Conservation (phyloP, 768 basidiomycete species). For the Lentinula aciculospora region DNA sequence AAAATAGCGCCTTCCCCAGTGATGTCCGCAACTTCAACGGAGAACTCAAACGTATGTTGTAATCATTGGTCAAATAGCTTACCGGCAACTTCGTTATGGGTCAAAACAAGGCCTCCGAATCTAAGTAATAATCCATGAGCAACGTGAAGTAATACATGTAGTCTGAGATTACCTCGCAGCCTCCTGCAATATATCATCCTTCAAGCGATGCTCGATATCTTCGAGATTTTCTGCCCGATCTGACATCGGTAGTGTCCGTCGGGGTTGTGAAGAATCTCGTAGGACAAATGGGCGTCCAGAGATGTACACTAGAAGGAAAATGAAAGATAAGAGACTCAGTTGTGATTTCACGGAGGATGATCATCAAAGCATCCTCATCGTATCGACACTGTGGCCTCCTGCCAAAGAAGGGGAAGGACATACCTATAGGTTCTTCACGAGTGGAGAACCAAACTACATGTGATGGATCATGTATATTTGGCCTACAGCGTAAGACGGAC, state of each 20-base stretch:
- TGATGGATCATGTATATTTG: conserved; percentile 54
- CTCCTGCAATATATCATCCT: conserved; percentile 88
- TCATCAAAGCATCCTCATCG: not conserved
- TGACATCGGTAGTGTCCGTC: conserved; percentile 72
- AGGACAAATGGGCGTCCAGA: conserved; percentile 91
- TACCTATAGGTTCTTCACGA: conserved; percentile 91
- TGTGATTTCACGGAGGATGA: not conserved
- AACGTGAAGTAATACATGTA: not conserved
- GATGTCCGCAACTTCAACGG: conserved; percentile 37
- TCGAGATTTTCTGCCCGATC: conserved; percentile 95
- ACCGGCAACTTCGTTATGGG: conserved; percentile 86
- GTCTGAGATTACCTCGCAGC: conserved; percentile 45
- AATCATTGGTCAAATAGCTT: conserved; percentile 15
- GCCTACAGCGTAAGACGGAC: conserved; percentile 73
- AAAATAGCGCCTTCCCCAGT: conserved; percentile 76
- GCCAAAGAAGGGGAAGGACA: conserved; percentile 19
- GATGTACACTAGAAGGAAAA: conserved; percentile 59
- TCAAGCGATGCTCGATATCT: conserved; percentile 84
- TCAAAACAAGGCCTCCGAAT: conserved; percentile 86
- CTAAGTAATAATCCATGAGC: conserved; percentile 28
- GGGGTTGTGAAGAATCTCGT: conserved; percentile 80
- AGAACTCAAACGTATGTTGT: not conserved
- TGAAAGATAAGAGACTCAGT: not conserved
- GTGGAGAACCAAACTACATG: conserved; percentile 96
- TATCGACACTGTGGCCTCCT: not conserved